A percentile compares a stretch with the other conserved stretches of the same genome.
phyloP scores from a whole-genome alignment of 805 yeast genomes.

The Zygosaccharomyces pseudorouxii region DNA sequence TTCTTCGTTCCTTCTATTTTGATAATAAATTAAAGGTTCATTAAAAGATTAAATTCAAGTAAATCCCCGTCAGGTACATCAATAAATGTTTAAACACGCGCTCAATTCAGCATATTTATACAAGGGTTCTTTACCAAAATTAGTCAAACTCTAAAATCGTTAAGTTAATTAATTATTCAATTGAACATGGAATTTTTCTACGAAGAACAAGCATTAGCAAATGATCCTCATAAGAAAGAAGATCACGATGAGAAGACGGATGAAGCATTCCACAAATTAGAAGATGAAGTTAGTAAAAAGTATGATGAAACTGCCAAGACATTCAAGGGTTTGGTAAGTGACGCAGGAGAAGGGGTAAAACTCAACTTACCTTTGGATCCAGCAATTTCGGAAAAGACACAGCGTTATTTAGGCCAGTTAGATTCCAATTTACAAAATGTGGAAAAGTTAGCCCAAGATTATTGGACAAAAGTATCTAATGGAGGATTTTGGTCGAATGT shows the following conservation, averaged over 20 bases:
- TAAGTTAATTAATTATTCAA: not conserved
- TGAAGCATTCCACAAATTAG: conserved; percentile 47
- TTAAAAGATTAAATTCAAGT: not conserved
- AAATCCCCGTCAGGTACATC: not conserved
- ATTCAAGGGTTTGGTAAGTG: conserved; percentile 18
- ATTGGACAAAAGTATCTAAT: conserved; percentile 30
- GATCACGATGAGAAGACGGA: conserved; percentile 45
- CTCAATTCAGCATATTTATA: not conserved
- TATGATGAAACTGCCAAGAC: conserved; percentile 28
- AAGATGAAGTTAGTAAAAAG: conserved; percentile 43
- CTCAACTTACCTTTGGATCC: conserved; percentile 25
- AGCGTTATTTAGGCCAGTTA: conserved; percentile 60
- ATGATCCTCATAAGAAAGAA: conserved; percentile 7
- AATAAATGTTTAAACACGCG: not conserved
- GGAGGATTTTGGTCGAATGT: conserved; percentile 30
- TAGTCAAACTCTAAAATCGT: not conserved
- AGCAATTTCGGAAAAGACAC: conserved; percentile 41
- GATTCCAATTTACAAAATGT: conserved; percentile 71
- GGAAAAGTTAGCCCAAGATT: conserved; percentile 60
- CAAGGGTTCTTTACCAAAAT: not conserved
- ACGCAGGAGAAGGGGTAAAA: conserved; percentile 27
- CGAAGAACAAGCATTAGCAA: conserved; percentile 25
- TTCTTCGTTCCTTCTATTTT: not conserved
- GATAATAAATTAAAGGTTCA: not conserved
- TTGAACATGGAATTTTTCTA: conserved; percentile 29